These are phyloP conservation scores for Hysterium pulicare DNA, from an alignment of 2,329 filamentous ascomycete species.

Conservation along the genomic window DNA sequence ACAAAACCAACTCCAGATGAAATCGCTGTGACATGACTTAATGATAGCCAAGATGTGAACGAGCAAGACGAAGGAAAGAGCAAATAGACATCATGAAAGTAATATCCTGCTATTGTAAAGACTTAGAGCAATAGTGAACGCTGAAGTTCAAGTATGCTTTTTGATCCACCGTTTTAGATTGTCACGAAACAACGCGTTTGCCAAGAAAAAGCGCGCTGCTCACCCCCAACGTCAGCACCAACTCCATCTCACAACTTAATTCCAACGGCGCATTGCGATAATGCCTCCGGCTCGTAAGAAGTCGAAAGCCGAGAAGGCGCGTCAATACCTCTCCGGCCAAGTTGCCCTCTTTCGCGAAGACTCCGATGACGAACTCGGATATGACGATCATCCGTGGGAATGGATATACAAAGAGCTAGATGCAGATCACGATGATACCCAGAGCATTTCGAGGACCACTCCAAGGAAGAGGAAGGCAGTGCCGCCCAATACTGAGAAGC, in stretches of 20 bases:
- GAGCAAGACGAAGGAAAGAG: no score
- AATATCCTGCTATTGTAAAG: no score
- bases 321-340: slow-evolving; percentile 49
- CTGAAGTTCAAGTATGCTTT: slow-evolving; percentile 2
- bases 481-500: slow-evolving; percentile 25
- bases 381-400: slow-evolving; percentile 50
- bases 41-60: no score
- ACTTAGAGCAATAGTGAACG: no score
- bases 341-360: slow-evolving; percentile 70
- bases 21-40: no score
- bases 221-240: slow-evolving; percentile 22
- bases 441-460: slow-evolving; percentile 20
- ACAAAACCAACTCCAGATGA: no score
- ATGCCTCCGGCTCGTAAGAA: slow-evolving; percentile 42
- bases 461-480: slow-evolving; percentile 31
- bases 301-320: slow-evolving; percentile 45
- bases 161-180: not conserved
- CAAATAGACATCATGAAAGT: no score
- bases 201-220: slow-evolving; percentile 16
- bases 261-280: slow-evolving; percentile 12
- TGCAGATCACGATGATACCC: slow-evolving; percentile 21
- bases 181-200: slow-evolving; percentile 2
- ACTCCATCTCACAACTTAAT: slow-evolving; percentile 8
- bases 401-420: slow-evolving; percentile 55
- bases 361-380: slow-evolving; percentile 78